Conservation (phyloP, 2,329 filamentous ascomycete species). For the Hirsutella minnesotensis region DNA sequence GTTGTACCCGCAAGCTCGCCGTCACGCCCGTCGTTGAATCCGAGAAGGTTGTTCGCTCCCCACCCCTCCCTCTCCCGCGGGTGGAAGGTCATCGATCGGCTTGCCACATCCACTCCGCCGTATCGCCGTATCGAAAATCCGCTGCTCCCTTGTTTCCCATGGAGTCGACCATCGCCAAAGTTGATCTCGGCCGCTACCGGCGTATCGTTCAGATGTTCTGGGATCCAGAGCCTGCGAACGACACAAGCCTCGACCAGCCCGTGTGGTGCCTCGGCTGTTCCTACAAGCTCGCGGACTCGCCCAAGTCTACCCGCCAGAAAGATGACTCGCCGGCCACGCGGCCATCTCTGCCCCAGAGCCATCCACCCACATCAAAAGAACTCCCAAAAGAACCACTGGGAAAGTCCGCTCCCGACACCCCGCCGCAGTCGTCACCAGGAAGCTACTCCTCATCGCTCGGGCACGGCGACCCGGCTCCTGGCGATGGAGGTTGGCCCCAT, state of each 20-base stretch:
- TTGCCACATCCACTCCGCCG: no score
- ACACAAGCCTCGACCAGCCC: slow-evolving; percentile 51
- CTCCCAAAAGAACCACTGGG: background rate
- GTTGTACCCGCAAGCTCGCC: no score
- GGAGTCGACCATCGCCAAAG: slow-evolving; percentile 34
- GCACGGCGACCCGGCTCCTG: slow-evolving; percentile 30
- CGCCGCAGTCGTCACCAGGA: slow-evolving; percentile 35
- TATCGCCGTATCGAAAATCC: no score
- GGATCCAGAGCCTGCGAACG: slow-evolving; percentile 80
- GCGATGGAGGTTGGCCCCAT: slow-evolving; percentile 65
- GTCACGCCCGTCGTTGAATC: no score
- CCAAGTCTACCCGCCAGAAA: slow-evolving; percentile 3
- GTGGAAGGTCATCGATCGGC: no score
- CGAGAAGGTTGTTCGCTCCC: no score
- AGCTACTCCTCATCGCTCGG: slow-evolving; percentile 40
- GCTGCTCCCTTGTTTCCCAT: slow-evolving; percentile 9
- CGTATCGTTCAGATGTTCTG: slow-evolving; percentile 84
- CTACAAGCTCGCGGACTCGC: slow-evolving; percentile 28
- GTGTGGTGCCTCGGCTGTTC: slow-evolving; percentile 70
- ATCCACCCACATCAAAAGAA: background rate
- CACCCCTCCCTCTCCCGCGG: no score
- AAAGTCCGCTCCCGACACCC: slow-evolving; percentile 27
- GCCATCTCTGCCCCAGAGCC: background rate
- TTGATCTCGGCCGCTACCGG: slow-evolving; percentile 65
- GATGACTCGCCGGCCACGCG: slow-evolving; percentile 9